Evolutionary conservation across 352 stramenopile species (phyloP).

Genomic region (Phytophthora tentaculata): DNA sequence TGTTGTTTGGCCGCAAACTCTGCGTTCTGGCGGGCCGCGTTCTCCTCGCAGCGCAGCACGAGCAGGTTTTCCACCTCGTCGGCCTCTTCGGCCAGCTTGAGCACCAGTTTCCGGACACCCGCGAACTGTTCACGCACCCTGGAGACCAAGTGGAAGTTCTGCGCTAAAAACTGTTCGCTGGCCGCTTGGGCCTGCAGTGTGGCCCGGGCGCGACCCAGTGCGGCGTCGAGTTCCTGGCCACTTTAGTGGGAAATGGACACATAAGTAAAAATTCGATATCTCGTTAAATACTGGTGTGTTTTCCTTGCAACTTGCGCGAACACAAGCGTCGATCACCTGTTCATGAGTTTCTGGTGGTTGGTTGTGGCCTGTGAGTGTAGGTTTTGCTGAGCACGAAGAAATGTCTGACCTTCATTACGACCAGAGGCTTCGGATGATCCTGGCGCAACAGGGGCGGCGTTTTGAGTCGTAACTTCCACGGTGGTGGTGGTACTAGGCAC

Average conservation of each 20-base stretch:
- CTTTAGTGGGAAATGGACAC: constrained; percentile 32
- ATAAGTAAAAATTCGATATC: constrained; percentile 22
- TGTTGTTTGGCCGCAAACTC: constrained; percentile 71
- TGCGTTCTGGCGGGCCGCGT: constrained; percentile 75
- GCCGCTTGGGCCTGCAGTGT: constrained; percentile 64
- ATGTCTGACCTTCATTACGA: constrained; percentile 47
- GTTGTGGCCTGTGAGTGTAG: constrained; percentile 35
- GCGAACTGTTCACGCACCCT: constrained; percentile 62
- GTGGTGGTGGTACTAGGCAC: neutral
- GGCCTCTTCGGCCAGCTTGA: constrained; percentile 62
- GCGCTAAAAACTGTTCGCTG: constrained; percentile 70
- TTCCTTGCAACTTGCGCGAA: constrained; percentile 6
- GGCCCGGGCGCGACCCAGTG: constrained; percentile 47
- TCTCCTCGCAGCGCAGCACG: constrained; percentile 74
- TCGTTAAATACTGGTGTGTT: constrained; percentile 11
- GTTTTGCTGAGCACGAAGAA: constrained; percentile 50
- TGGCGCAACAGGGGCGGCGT: constrained; percentile 7
- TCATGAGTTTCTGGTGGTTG: constrained; percentile 55
- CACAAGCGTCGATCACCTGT: constrained; percentile 35
- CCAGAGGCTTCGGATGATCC: constrained; percentile 2
- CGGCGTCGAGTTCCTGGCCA: constrained; percentile 54
- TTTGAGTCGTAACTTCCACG: constrained; percentile 20
- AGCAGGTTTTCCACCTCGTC: constrained; percentile 80
- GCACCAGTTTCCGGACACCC: constrained; percentile 50
- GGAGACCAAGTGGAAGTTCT: constrained; percentile 69